phyloP scores from a whole-genome alignment of 352 stramenopile species.

The Pythium myriotylum region DNA sequence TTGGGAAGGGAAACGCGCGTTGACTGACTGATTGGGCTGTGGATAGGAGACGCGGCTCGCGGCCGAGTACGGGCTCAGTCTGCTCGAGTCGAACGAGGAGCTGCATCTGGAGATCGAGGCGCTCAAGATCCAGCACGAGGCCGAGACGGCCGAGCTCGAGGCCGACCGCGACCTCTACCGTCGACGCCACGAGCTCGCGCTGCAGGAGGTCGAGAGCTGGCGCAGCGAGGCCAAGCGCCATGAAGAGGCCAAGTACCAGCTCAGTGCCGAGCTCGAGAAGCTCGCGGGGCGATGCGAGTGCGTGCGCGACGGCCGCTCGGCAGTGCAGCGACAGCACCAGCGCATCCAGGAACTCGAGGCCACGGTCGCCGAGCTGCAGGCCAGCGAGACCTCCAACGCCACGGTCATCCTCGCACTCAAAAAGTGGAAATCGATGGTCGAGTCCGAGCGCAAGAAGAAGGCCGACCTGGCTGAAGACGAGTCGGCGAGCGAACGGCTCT shows the following conservation, averaged over 20 bases:
- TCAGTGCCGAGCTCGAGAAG: constrained; percentile 58
- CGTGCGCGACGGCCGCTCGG: constrained; percentile 19
- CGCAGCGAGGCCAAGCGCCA: constrained; percentile 65
- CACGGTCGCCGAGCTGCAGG: constrained; percentile 39
- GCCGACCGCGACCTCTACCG: constrained; percentile 65
- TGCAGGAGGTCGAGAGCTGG: constrained; percentile 71
- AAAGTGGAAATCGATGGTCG: constrained; percentile 45
- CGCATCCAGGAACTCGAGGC: constrained; percentile 42
- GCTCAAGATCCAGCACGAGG: constrained; percentile 76
- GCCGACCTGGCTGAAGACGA: constrained; percentile 27
- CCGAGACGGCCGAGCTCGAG: constrained; percentile 56
- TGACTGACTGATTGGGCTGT: too few species aligned
- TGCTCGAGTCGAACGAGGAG: constrained; percentile 81
- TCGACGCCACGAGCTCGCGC: constrained; percentile 58
- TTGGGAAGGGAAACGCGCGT: too few species aligned
- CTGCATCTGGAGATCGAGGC: constrained; percentile 67
- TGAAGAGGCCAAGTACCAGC: constrained; percentile 60
- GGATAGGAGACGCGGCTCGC: constrained; percentile 79
- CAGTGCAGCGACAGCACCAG: constrained; percentile 33
- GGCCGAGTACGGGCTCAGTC: constrained; percentile 73
- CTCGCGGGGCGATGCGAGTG: constrained; percentile 51
- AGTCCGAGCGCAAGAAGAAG: constrained; percentile 43
- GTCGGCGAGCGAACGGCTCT: constrained; percentile 43
- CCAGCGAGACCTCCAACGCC: constrained; percentile 36
- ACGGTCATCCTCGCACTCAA: constrained; percentile 45